Evolutionary conservation across 192 early-diverging fungal genomes (phyloP).

Genomic region (Entophlyctis luteolus): DNA sequence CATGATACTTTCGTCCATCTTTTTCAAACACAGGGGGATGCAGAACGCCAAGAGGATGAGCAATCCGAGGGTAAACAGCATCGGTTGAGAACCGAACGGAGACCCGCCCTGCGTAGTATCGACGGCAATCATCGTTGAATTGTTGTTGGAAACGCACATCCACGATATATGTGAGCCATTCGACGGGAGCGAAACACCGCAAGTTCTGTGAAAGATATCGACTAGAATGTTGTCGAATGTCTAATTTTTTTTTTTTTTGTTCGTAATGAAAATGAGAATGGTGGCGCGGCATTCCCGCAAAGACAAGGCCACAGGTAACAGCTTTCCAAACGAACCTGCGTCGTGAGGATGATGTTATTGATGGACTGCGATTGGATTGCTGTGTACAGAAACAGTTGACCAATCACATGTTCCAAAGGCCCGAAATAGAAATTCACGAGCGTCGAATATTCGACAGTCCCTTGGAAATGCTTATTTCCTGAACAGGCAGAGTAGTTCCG

Average conservation of each 20-base stretch:
- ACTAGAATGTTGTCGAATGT: conserved; percentile 53
- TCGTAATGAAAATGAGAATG: not conserved
- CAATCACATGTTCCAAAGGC: conserved; percentile 34
- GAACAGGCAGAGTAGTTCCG: not conserved
- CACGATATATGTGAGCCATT: conserved; percentile 19
- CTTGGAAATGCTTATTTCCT: conserved; percentile 15
- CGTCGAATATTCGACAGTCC: conserved; percentile 8
- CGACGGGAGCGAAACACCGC: conserved; percentile 34
- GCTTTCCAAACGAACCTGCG: conserved; percentile 30
- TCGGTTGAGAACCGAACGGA: conserved; percentile 43
- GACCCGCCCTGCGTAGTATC: conserved; percentile 13
- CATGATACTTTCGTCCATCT: conserved; percentile 54
- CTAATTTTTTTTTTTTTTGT: conserved; percentile 2
- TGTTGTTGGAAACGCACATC: conserved; percentile 30
- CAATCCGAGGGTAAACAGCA: conserved; percentile 45
- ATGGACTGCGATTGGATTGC: conserved; percentile 48
- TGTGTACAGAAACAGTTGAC: conserved; percentile 50
- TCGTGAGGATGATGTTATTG: conserved; percentile 44
- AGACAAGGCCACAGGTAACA: not conserved
- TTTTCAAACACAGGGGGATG: conserved; percentile 47
- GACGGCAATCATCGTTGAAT: conserved; percentile 3
- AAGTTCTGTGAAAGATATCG: conserved; percentile 50
- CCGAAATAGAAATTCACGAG: conserved; percentile 43
- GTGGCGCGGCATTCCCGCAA: not conserved
- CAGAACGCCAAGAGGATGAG: conserved; percentile 37